Base-by-base conservation (phyloP, 768 basidiomycete genomes). In the Pilatotrama ljubarskyi region DNA sequence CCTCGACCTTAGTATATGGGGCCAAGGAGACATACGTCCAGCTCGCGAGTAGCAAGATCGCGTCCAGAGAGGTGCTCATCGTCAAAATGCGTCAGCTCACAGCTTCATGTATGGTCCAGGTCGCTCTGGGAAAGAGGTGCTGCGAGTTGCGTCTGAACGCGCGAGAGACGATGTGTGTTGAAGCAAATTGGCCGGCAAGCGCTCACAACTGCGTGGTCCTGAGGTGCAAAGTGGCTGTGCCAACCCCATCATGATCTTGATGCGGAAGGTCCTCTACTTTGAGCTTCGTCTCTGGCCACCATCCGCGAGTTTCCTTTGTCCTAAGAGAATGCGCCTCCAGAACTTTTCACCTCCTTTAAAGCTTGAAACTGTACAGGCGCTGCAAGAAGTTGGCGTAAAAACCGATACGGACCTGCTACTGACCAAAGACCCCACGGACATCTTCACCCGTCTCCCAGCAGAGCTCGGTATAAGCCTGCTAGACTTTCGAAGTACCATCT, bases 1-100 rank as follows among this genome's bases (percentile, higher is more conserved):
- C 97, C 73, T 99, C 97, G 26, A 99, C 97, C 76, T 99, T 99
- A 3, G 92, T 91, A 71, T 90, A 93, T 0, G 97, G 96, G 2
- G 91, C 83, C 3, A 92, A 76, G 24, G 90, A 64, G 47, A 95
- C 88, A 64, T 96, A 89, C 1, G 69, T 65, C 81, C 85, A 90
- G 52, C 78, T 77, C 46, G 79, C 76, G 0, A 67, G 68, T 24
- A 86, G 70, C 15, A 90, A 67, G 10, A 84, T 67, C 18, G 75
- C 63, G 66, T 92, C 90, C 17, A 83, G 73, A 4, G 66, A 59
- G 9, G 74, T 58, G 62, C 71, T 74, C 78, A 79, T 78, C 24
- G 18, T 44, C n/a, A 17, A 29, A 10, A 32, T 32, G 4, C 5
- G 5, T 32, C 29, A 32, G 10, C 4, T 10, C 29, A 32, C 29